Evolutionary conservation across 1,284 basidiomycete genomes (phyloP).

Genomic region (Pterulicium gracile): DNA sequence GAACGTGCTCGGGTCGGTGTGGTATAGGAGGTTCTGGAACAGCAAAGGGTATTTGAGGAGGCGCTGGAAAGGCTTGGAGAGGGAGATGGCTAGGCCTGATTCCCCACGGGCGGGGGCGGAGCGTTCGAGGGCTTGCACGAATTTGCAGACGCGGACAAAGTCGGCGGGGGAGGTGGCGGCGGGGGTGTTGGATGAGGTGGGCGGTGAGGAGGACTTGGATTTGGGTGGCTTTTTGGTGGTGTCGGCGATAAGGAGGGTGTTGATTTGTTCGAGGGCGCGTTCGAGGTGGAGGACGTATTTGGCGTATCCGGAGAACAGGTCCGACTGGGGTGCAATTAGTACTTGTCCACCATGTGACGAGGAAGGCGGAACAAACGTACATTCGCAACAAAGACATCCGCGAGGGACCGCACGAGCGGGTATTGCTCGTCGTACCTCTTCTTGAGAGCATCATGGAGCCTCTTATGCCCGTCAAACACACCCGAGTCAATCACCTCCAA

Average conservation of each 20-base stretch:
- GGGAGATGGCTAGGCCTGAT: slow-evolving; percentile 85
- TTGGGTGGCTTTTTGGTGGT: slow-evolving; percentile 69
- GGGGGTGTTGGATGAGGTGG: no score
- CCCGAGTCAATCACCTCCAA: slow-evolving; percentile 77
- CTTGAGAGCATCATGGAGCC: slow-evolving; percentile 69
- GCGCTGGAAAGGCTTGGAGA: slow-evolving; percentile 95
- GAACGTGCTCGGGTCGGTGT: slow-evolving; percentile 93
- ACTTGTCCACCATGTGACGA: slow-evolving; percentile 8
- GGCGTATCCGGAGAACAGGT: slow-evolving; percentile 86
- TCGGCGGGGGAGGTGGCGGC: slow-evolving; percentile 24
- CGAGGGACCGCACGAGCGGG: slow-evolving; percentile 81
- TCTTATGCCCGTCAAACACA: slow-evolving; percentile 80
- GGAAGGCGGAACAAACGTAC: slow-evolving; percentile 37
- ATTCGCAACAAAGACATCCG: slow-evolving; percentile 88
- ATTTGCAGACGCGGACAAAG: slow-evolving; percentile 64
- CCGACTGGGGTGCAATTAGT: slow-evolving; percentile 45
- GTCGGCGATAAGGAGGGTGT: slow-evolving; percentile 63
- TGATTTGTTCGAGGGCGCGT: slow-evolving; percentile 78
- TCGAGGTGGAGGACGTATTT: slow-evolving; percentile 89
- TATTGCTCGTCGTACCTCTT: slow-evolving; percentile 90
- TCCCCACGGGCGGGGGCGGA: slow-evolving; percentile 79
- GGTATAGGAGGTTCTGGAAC: slow-evolving; percentile 94
- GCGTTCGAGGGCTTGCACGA: slow-evolving; percentile 69
- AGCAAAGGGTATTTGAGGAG: slow-evolving; percentile 94
- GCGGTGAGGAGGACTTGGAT: slow-evolving; percentile 60